Percentiles rank a stretch among this genome's conserved stretches.
Conservation (phyloP, 495 filamentous ascomycete genomes). For the Penicillium parvum region DNA sequence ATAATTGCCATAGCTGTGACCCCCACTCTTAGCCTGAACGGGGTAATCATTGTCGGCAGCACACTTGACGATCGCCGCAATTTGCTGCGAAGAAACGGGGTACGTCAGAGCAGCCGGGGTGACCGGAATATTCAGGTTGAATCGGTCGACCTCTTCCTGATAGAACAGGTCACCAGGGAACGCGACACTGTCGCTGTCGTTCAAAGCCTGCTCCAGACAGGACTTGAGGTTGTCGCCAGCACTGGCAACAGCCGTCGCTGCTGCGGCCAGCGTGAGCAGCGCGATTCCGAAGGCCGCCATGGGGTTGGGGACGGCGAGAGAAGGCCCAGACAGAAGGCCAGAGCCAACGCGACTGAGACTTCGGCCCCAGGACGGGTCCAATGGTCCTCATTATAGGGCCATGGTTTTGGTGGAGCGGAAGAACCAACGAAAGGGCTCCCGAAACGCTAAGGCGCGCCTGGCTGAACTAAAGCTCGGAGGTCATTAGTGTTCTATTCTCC, state of each 20-base stretch:
- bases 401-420: no score
- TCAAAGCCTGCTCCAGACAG: constrained; percentile 11
- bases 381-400: no score
- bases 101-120: constrained; percentile 59
- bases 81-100: constrained; percentile 52
- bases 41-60: constrained; percentile 50
- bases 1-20: constrained; percentile 67
- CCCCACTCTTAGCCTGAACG: constrained; percentile 67
- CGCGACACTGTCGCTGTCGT: constrained; percentile 10
- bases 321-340: no score
- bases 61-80: constrained; percentile 57
- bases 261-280: constrained; percentile 2
- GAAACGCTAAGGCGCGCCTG: no score
- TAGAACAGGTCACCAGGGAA: constrained; percentile 15
- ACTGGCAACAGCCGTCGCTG: constrained; percentile 1
- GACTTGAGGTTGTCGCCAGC: constrained; percentile 5
- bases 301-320: not conserved
- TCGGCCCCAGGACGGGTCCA: no score
- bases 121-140: constrained; percentile 60
- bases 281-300: constrained; percentile 2
- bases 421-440: no score
- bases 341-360: no score
- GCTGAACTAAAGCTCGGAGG: no score
- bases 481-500: no score
- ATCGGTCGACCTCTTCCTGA: no score